These are phyloP conservation scores for Lentinula novae-zelandiae DNA, from an alignment of 1,284 basidiomycete species.

Conservation along the genomic window DNA sequence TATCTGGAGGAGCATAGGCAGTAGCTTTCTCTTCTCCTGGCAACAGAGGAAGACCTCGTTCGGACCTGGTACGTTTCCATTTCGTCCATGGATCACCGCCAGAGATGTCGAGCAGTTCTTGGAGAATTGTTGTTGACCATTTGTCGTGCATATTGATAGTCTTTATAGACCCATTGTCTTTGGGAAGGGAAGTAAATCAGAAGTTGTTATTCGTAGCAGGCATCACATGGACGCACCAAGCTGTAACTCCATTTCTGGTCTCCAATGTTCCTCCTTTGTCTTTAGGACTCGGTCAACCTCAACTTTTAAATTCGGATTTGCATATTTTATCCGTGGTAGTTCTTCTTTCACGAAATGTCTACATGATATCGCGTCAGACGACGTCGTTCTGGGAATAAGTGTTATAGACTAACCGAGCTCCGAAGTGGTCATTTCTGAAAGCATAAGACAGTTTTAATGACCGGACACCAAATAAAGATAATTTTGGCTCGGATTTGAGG, in stretches of 20 bases:
- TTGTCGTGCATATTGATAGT: slow-evolving; percentile 57
- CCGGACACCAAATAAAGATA: slow-evolving; percentile 49
- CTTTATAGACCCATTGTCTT: slow-evolving; percentile 51
- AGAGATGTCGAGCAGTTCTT: slow-evolving; percentile 64
- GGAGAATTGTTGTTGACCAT: slow-evolving; percentile 61
- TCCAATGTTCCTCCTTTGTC: slow-evolving; percentile 49
- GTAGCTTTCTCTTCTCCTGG: slow-evolving; percentile 34
- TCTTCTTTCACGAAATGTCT: slow-evolving; percentile 77
- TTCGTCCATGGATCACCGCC: slow-evolving; percentile 57
- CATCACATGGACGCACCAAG: slow-evolving; percentile 43
- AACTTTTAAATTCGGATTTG: slow-evolving; percentile 62
- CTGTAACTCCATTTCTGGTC: slow-evolving; percentile 53
- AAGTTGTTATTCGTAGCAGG: background rate
- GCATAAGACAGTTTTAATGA: slow-evolving; percentile 56
- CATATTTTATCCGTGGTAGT: slow-evolving; percentile 68
- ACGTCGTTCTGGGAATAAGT: background rate
- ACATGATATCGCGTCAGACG: slow-evolving; percentile 1
- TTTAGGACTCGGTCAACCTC: slow-evolving; percentile 51
- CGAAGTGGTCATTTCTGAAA: slow-evolving; percentile 67
- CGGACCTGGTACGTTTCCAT: slow-evolving; percentile 47
- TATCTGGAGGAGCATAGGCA: background rate
- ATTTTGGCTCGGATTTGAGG: slow-evolving; percentile 52
- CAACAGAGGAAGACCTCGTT: slow-evolving; percentile 44
- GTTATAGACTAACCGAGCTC: slow-evolving; percentile 45
- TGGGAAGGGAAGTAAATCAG: background rate